Conservation (phyloP, 176 grass and related monocot species). For the Calamus simplicifolius region DNA sequence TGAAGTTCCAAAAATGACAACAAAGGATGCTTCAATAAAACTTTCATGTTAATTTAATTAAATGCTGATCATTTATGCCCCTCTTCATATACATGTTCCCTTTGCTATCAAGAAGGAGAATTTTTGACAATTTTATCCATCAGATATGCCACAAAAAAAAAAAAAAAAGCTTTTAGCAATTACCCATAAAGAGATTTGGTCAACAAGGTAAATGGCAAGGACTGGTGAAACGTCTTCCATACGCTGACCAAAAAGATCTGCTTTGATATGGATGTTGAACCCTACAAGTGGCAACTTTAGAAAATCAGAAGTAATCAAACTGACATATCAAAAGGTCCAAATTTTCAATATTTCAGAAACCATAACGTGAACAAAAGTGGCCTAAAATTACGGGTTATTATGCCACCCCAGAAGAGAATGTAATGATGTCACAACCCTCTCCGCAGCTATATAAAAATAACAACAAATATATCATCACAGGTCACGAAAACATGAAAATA, state of each 20-base stretch:
- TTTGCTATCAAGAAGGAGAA: background rate
- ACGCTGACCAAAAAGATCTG: conserved; percentile 72
- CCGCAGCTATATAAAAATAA: too few relatives aligned
- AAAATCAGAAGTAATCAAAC: background rate
- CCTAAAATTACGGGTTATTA: too few relatives aligned
- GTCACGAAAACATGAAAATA: background rate
- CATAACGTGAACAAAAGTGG: too few relatives aligned
- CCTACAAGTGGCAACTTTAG: conserved; percentile 20
- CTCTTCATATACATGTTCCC: background rate
- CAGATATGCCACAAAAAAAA: background rate
- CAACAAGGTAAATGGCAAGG: conserved; percentile 70
- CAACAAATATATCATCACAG: too few relatives aligned
- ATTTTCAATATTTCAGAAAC: too few relatives aligned
- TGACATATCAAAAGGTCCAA: background rate
- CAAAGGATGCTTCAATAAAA: too few relatives aligned
- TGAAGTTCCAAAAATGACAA: too few relatives aligned
- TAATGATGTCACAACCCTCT: too few relatives aligned
- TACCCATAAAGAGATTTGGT: conserved; percentile 85
- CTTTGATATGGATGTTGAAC: conserved; percentile 83
- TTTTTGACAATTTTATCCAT: background rate
- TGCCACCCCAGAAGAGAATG: too few relatives aligned
- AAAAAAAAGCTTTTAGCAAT: conserved; percentile 1
- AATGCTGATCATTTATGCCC: too few relatives aligned
- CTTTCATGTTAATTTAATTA: too few relatives aligned
- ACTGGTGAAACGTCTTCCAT: conserved; percentile 34